Evolutionary conservation across 768 basidiomycete genomes (phyloP).

Genomic region (Rhodotorula kratochvilovae): DNA sequence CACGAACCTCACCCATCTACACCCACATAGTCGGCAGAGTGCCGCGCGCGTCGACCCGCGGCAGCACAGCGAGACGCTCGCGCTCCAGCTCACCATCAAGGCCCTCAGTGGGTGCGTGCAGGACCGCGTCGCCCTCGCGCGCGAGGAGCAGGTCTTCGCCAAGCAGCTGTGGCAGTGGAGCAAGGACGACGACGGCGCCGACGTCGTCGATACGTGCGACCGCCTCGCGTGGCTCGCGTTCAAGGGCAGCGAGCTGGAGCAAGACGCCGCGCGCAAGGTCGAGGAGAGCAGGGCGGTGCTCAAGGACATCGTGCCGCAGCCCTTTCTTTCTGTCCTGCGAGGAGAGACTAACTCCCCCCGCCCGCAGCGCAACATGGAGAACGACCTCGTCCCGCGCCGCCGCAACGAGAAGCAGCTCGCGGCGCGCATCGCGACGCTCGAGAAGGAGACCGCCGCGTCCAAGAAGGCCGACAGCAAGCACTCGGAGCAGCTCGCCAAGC

Average conservation of each 20-base stretch:
- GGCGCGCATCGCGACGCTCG: slow-evolving; percentile 5
- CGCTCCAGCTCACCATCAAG: slow-evolving; percentile 38
- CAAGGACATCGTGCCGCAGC: slow-evolving; percentile 38
- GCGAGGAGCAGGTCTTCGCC: slow-evolving; percentile 23
- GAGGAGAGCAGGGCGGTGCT: slow-evolving; percentile 28
- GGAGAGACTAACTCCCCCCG: not conserved
- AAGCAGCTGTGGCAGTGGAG: slow-evolving; percentile 28
- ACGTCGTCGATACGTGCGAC: slow-evolving; percentile 37
- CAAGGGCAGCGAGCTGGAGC: slow-evolving; percentile 33
- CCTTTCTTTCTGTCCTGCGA: not conserved
- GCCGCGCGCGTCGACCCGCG: not conserved
- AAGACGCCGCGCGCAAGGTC: slow-evolving; percentile 22
- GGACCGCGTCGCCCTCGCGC: slow-evolving; percentile 19
- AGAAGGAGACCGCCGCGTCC: slow-evolving; percentile 5
- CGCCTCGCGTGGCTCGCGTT: slow-evolving; percentile 35
- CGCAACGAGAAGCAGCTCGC: slow-evolving; percentile 12
- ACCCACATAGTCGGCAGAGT: not conserved
- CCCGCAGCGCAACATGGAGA: slow-evolving; percentile 42
- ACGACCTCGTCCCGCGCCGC: slow-evolving; percentile 35
- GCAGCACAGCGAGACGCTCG: slow-evolving; percentile 21
- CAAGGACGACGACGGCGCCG: slow-evolving; percentile 18
- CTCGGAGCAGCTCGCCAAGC: slow-evolving; percentile 12
- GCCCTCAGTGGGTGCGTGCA: slow-evolving; percentile 13
- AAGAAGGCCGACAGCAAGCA: not conserved
- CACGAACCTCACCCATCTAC: too few relatives aligned